Conservation (phyloP, 306 rosid species). For the Citrullus mucosospermus region DNA sequence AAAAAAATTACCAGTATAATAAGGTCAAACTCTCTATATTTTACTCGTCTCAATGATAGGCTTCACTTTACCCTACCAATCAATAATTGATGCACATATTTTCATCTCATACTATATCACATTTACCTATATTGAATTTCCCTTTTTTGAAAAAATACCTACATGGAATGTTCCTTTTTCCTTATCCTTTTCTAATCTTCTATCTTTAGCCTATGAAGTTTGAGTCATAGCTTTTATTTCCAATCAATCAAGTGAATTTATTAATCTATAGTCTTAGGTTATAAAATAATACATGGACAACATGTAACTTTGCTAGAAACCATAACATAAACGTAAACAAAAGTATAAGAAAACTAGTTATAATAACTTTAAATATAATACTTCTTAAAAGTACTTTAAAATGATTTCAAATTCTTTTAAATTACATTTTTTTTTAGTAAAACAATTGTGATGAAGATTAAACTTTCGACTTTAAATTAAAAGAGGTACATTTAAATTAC, state of each 20-base stretch:
- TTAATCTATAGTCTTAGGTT: not conserved
- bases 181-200: not conserved
- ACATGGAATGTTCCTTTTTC: too few species aligned
- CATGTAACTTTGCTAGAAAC: not conserved
- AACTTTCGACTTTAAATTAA: too few species aligned
- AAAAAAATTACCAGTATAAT: too few species aligned
- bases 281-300: not conserved
- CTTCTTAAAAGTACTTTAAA: too few species aligned
- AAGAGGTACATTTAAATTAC: too few species aligned
- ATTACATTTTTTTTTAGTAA: too few species aligned
- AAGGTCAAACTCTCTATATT: not conserved
- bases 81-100: not conserved
- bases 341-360: not conserved
- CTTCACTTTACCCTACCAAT: not conserved
- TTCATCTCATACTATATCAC: not conserved
- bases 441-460: too few species aligned
- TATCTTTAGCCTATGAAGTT: not conserved
- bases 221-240: not conserved
- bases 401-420: too few species aligned
- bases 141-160: not conserved
- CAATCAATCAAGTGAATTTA: not conserved
- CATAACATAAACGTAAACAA: not conserved
- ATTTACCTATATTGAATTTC: not conserved
- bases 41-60: not conserved
- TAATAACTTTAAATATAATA: too few species aligned